These are phyloP conservation scores for Cryptococcus sp. DNA, from an alignment of 1,284 basidiomycete genomes.

Conservation along the genomic window DNA sequence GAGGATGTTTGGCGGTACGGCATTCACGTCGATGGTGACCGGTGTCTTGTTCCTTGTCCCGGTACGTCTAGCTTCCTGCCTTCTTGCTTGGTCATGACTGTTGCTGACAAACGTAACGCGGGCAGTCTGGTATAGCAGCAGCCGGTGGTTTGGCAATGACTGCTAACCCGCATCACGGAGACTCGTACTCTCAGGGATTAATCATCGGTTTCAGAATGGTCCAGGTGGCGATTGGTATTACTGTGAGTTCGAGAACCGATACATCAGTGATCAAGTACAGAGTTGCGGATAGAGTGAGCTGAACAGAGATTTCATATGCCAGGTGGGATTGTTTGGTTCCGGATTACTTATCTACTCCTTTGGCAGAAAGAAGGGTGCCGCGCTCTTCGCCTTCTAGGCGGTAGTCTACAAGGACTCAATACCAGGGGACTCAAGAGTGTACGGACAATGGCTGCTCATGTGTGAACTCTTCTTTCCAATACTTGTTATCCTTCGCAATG, in stretches of 20 bases:
- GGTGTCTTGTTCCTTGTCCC: conserved; percentile 82
- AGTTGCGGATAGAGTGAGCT: background rate
- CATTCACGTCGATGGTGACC: conserved; percentile 85
- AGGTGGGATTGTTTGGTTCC: conserved; percentile 79
- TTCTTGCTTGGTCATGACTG: background rate
- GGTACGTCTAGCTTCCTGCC: conserved; percentile 55
- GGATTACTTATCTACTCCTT: conserved; percentile 83
- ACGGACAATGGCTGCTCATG: too few relatives aligned
- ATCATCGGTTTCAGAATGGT: conserved; percentile 64
- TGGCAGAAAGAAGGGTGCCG: conserved; percentile 75
- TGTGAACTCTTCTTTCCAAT: too few relatives aligned
- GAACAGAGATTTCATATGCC: background rate
- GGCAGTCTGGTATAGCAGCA: conserved; percentile 78
- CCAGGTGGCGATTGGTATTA: conserved; percentile 84
- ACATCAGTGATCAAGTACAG: background rate
- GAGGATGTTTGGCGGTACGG: conserved; percentile 80
- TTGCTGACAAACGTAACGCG: conserved; percentile 15
- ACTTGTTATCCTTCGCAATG: too few relatives aligned
- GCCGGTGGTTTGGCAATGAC: conserved; percentile 74
- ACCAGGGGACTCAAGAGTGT: too few relatives aligned
- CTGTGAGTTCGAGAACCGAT: conserved; percentile 52
- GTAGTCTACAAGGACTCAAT: too few relatives aligned
- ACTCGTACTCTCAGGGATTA: conserved; percentile 54
- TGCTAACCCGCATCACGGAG: conserved; percentile 62
- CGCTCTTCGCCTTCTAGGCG: conserved; percentile 73